phyloP scores from a whole-genome alignment of 306 rosid genomes.

The cucumber (Cucumis sativus) region DNA sequence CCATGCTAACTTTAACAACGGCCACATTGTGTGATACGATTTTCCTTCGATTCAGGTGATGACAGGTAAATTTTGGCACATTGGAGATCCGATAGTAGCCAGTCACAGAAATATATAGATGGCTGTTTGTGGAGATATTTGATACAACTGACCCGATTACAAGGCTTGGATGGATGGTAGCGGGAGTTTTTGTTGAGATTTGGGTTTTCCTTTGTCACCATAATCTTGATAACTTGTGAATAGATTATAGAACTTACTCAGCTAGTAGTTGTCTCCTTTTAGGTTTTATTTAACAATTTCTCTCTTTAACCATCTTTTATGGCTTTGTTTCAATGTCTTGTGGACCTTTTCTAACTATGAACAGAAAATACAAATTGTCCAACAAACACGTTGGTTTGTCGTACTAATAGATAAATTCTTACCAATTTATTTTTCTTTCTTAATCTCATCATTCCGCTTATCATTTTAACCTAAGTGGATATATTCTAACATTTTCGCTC shows the following conservation, averaged over 20 bases:
- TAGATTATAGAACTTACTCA: neutral
- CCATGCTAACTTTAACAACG: conserved; percentile 40
- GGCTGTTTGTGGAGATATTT: neutral
- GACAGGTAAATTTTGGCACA: neutral
- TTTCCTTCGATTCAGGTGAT: neutral
- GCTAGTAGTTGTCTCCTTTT: neutral
- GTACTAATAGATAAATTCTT: neutral
- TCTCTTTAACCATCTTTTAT: neutral
- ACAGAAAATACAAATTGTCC: neutral
- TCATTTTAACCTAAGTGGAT: neutral
- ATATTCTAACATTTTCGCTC: too few species aligned
- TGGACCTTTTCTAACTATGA: neutral
- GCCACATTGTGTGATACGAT: conserved; percentile 20
- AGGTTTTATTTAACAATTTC: neutral
- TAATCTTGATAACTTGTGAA: conserved; percentile 2
- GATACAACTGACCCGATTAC: too few species aligned
- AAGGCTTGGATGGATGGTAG: neutral
- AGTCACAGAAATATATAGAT: neutral
- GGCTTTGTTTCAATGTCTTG: neutral
- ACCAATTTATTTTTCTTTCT: neutral
- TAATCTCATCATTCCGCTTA: neutral
- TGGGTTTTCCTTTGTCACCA: neutral
- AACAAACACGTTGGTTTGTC: neutral
- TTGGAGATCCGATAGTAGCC: neutral
- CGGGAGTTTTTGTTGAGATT: neutral